A percentile compares a stretch with the other conserved stretches of the same genome.
These are phyloP conservation scores for Phylloporus scabripes DNA, from an alignment of 768 basidiomycete species.

Conservation along the genomic window DNA sequence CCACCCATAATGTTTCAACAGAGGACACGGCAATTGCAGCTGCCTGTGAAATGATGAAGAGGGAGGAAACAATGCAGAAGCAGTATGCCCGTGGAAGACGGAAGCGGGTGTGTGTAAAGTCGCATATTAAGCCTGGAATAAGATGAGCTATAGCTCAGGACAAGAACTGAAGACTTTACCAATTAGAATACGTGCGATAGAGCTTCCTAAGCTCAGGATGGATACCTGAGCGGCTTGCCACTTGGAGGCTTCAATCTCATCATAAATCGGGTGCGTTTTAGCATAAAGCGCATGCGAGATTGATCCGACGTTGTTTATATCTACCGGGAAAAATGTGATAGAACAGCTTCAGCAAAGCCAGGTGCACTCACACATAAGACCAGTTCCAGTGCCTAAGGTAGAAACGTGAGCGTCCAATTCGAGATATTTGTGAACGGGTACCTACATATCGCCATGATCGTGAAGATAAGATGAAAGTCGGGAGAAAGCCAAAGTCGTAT, in stretches of 20 bases:
- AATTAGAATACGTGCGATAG: conserved; percentile 66
- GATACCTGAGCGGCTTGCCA: conserved; percentile 88
- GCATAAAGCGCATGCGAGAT: conserved; percentile 67
- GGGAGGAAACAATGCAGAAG: conserved; percentile 56
- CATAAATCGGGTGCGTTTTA: conserved; percentile 53
- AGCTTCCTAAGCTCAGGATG: conserved; percentile 76
- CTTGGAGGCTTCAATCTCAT: conserved; percentile 57
- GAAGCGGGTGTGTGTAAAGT: conserved; percentile 53
- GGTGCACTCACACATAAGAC: conserved; percentile 60
- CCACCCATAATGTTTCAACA: conserved; percentile 58
- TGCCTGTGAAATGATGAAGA: conserved; percentile 72
- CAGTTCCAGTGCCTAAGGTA: conserved; percentile 59
- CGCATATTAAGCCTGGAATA: conserved; percentile 56
- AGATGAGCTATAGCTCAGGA: not conserved
- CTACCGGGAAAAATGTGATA: conserved; percentile 29
- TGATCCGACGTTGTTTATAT: conserved; percentile 82
- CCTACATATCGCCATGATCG: conserved; percentile 53
- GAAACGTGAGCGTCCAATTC: not conserved
- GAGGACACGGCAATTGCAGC: conserved; percentile 49
- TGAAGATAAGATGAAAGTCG: conserved; percentile 64
- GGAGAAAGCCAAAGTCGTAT: conserved; percentile 41
- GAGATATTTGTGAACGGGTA: conserved; percentile 1
- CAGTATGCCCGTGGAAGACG: conserved; percentile 62
- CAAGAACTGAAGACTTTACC: conserved; percentile 38
- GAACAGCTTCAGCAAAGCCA: not conserved